Base-by-base conservation (phyloP, 345 rosid genomes). In the Alliaria petiolata region DNA sequence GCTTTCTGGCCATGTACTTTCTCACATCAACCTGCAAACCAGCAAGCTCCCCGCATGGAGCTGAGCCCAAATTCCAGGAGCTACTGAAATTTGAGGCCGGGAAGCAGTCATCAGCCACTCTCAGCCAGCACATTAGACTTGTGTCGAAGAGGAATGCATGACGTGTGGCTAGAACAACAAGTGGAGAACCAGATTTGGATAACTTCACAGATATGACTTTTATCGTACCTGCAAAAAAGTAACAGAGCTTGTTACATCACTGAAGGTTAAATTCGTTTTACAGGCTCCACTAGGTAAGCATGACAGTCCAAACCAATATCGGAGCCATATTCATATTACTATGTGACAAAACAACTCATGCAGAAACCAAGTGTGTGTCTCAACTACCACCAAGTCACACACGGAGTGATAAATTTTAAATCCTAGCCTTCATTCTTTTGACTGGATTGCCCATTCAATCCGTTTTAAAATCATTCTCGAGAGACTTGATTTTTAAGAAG, bases 41-140 rank as follows among this genome's bases (percentile, higher is more conserved):
- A 71, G 97, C 98, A 65, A 95, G 87, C 89, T 95, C 99, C 4
- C 98, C 98, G 39, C 80, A 89, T 74, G 89, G 97, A 76, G 77
- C 70, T 6, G 91, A 87, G 60, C 98, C 92, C 78, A 92, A 76
- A 86, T 83, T 92, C 98, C 92, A 88, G 62, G 99, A 91, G 83
- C 89, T 90, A 25, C 93, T 80, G 75, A 92, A 95, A 83, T 87
- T 95, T 46, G 99, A 95, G 51, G 98, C 96, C 34, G 99, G 98
- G 80, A 95, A 95, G 81, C 98, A 95, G 76, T 95, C 99, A 76
- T 95, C 99, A 26, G 91, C 98, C 53, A 90, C 96, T 81, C 99
- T 86, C 78, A 95, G 81, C 99, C 99, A 92, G 72, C 98, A 95
- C 93, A 76, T 88, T 33, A 95, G 92, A 85, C 82, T 83, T 80